Percentiles rank a stretch among this genome's conserved stretches.
These are phyloP conservation scores for Botrytis cinerea DNA, from an alignment of 2,329 filamentous ascomycete species.

Conservation along the genomic window DNA sequence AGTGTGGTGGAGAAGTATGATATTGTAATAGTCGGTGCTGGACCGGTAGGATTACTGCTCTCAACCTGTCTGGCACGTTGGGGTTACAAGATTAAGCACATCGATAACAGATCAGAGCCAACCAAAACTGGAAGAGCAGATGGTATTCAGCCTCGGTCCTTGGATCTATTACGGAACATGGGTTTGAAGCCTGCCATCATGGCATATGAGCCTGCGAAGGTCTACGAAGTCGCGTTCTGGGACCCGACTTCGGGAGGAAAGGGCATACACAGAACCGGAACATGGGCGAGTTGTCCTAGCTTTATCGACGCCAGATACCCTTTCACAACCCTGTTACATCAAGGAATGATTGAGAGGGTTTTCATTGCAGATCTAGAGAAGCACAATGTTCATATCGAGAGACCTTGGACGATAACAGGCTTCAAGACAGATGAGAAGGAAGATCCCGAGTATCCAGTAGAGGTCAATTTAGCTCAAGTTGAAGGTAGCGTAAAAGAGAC, in stretches of 20 bases:
- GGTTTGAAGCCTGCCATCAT: slow-evolving; percentile 85
- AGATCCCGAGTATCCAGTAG: slow-evolving; percentile 71
- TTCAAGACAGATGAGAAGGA: slow-evolving; percentile 60
- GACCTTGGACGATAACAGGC: slow-evolving; percentile 64
- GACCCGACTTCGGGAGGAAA: slow-evolving; percentile 58
- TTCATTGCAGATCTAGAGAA: slow-evolving; percentile 67
- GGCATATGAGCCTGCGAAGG: slow-evolving; percentile 82
- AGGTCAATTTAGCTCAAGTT: slow-evolving; percentile 74
- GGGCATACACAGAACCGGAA: slow-evolving; percentile 66
- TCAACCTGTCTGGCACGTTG: slow-evolving; percentile 86
- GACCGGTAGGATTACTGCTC: slow-evolving; percentile 83
- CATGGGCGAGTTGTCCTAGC: slow-evolving; percentile 84
- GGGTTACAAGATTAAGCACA: slow-evolving; percentile 94
- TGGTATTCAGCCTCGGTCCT: slow-evolving; percentile 85
- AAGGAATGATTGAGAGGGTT: slow-evolving; percentile 70
- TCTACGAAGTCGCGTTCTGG: slow-evolving; percentile 78
- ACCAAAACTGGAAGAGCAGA: slow-evolving; percentile 86
- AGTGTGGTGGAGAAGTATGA: slow-evolving; percentile 50
- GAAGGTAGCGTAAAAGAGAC: slow-evolving; percentile 74
- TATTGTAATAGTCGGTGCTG: slow-evolving; percentile 82
- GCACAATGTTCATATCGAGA: slow-evolving; percentile 60
- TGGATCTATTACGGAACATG: slow-evolving; percentile 87
- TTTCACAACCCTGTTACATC: slow-evolving; percentile 70
- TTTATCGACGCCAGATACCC: slow-evolving; percentile 76
- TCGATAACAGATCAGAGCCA: slow-evolving; percentile 85